A percentile compares a stretch with the other conserved stretches of the same genome.
Evolutionary conservation across 2,329 filamentous ascomycete genomes (phyloP).

Genomic region (Myriosclerotinia duriaeana): DNA sequence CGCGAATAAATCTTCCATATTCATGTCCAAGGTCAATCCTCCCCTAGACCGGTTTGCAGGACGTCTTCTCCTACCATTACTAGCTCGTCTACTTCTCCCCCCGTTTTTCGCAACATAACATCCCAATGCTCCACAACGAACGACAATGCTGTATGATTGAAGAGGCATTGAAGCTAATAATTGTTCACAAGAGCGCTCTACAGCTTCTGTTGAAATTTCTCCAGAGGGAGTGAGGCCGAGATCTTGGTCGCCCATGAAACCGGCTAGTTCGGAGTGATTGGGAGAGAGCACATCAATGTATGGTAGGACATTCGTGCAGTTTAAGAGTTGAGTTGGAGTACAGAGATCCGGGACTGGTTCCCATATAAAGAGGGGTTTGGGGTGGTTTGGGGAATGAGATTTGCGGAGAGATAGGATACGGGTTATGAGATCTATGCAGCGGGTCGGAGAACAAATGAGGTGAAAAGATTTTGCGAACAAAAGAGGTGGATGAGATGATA

Average conservation of each 20-base stretch:
- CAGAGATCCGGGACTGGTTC: constrained; percentile 92
- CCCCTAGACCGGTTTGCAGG: constrained; percentile 45
- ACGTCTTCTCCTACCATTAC: constrained; percentile 30
- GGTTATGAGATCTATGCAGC: constrained; percentile 73
- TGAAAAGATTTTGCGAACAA: constrained; percentile 78
- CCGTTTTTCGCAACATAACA: constrained; percentile 58
- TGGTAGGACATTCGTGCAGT: constrained; percentile 62
- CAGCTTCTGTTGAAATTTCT: constrained; percentile 50
- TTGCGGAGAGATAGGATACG: constrained; percentile 64
- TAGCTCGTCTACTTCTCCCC: constrained; percentile 32
- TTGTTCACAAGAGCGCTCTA: constrained; percentile 62
- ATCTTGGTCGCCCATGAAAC: constrained; percentile 65
- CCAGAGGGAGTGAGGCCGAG: constrained; percentile 45
- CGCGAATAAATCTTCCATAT: constrained; percentile 62
- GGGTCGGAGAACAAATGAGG: constrained; percentile 75
- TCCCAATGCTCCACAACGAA: constrained; percentile 70
- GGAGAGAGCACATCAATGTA: constrained; percentile 67
- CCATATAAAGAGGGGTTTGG: constrained; percentile 80
- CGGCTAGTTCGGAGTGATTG: constrained; percentile 85
- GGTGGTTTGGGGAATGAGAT: constrained; percentile 41
- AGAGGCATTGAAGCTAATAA: constrained; percentile 64
- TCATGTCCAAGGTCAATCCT: constrained; percentile 57
- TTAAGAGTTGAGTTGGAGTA: constrained; percentile 64
- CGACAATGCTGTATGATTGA: constrained; percentile 64
- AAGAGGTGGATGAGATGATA: constrained; percentile 56